Conservation (phyloP, 176 grass and related monocot species). For the Chrysopogon serrulatus region DNA sequence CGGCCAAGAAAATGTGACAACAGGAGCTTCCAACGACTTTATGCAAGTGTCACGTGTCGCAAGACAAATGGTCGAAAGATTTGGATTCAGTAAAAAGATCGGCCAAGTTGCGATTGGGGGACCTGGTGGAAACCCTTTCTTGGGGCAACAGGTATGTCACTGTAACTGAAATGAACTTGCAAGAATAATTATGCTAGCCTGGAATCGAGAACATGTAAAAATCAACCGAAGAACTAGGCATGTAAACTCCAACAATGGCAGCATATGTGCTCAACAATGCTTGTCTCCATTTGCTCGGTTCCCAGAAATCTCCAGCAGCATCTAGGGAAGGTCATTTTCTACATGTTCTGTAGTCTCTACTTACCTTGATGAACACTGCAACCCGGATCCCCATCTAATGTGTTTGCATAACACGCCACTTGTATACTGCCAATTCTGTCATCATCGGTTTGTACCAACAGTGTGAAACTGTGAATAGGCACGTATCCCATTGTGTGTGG, state of each 20-base stretch:
- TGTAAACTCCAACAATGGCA: not conserved
- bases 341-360: not conserved
- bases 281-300: not conserved
- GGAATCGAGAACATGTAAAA: not conserved
- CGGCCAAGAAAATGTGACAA: conserved; percentile 88
- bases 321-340: not conserved
- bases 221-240: not conserved
- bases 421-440: conserved; percentile 11
- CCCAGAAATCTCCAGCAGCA: not conserved
- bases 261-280: not conserved
- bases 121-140: conserved; percentile 92
- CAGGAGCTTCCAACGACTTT: conserved; percentile 93
- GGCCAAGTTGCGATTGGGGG: conserved; percentile 90
- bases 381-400: not conserved
- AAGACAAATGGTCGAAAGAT: conserved; percentile 98
- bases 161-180: not conserved
- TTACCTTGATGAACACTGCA: not conserved
- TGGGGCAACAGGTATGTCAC: conserved; percentile 85
- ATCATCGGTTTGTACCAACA: not conserved
- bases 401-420: not conserved
- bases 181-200: not conserved
- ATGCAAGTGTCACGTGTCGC: conserved; percentile 97
- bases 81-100: conserved; percentile 98
- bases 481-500: conserved; percentile 7
- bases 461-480: conserved; percentile 9